Evolutionary conservation across 2,329 filamentous ascomycete genomes (phyloP).

Genomic region (Cryphonectria nitschkei): DNA sequence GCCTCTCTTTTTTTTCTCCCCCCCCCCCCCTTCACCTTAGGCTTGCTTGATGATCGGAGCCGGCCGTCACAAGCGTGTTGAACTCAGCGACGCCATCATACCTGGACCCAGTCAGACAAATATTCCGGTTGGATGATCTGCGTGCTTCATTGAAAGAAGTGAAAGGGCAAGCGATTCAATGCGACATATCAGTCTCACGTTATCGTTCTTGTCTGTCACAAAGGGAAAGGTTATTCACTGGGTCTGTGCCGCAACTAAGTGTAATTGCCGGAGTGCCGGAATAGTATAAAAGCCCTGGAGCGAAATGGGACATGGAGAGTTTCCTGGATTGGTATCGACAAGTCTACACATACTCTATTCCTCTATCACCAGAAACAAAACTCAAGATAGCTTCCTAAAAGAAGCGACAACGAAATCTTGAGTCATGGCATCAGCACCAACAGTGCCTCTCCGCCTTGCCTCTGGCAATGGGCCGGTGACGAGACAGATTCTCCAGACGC

Average conservation of each 20-base stretch:
- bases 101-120: not conserved
- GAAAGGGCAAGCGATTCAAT: not conserved
- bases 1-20: not conserved
- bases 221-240: not conserved
- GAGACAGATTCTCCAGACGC: conserved; percentile 40
- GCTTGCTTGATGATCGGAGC: not conserved
- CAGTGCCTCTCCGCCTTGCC: conserved; percentile 39
- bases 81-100: not conserved
- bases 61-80: not conserved
- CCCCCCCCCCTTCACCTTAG: not conserved
- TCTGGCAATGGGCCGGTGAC: conserved; percentile 44
- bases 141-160: not conserved
- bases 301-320: not conserved
- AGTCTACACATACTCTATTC: not conserved
- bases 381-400: not conserved
- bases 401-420: not conserved
- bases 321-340: not conserved
- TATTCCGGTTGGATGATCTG: not conserved
- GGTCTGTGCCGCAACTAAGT: not conserved
- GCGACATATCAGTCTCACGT: not conserved
- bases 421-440: conserved; percentile 1
- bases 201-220: not conserved
- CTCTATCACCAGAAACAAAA: not conserved
- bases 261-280: not conserved
- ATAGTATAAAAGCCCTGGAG: not conserved